Evolutionary conservation across 2,329 filamentous ascomycete species (phyloP).

Genomic region (Ophiocordyceps sinensis): DNA sequence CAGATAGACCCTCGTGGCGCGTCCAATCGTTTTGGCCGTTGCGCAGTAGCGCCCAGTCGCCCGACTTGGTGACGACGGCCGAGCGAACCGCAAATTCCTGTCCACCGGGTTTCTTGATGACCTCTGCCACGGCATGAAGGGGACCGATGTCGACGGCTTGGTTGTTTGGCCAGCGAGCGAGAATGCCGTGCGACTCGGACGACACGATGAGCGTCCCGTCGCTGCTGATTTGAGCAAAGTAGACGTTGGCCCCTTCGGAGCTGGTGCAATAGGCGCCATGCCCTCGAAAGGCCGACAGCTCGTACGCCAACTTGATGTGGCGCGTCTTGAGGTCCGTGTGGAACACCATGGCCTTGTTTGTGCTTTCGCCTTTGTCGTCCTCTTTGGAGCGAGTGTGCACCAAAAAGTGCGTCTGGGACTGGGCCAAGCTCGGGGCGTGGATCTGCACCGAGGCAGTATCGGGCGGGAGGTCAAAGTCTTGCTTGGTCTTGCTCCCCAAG

Average conservation of each 20-base stretch:
- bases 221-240: conserved; percentile 70
- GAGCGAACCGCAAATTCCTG: conserved; percentile 64
- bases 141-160: conserved; percentile 27
- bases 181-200: conserved; percentile 59
- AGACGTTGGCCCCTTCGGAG: conserved; percentile 66
- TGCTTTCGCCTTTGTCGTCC: conserved; percentile 10
- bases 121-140: conserved; percentile 64
- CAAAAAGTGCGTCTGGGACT: conserved; percentile 68
- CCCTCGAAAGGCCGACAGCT: conserved; percentile 56
- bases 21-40: conserved; percentile 74
- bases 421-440: conserved; percentile 58
- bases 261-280: conserved; percentile 66
- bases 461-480: conserved; percentile 35
- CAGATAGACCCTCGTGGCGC: conserved; percentile 69
- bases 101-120: conserved; percentile 52
- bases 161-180: conserved; percentile 59
- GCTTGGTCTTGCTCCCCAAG: conserved; percentile 43
- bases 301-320: conserved; percentile 62
- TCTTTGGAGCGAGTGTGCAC: conserved; percentile 61
- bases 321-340: conserved; percentile 62
- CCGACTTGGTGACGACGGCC: conserved; percentile 50
- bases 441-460: conserved; percentile 42
- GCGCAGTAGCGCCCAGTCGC: conserved; percentile 71
- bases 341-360: conserved; percentile 75
- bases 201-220: conserved; percentile 62